Base-by-base conservation (phyloP, 116 monocot genomes). In the Trichopus zeylanicus region DNA sequence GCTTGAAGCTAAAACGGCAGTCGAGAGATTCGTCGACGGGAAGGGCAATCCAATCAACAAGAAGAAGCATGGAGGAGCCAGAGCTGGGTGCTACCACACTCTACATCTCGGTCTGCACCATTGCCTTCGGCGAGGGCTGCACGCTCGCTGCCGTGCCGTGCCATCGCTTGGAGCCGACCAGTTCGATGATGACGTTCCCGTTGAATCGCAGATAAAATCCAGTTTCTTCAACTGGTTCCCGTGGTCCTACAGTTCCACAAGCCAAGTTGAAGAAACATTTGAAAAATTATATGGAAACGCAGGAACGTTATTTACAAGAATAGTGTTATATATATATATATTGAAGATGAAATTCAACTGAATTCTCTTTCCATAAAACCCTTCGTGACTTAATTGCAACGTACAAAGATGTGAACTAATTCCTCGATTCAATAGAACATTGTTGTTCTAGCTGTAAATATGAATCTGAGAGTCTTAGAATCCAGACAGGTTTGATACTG, bases 151-250 rank as follows among this genome's bases (percentile, higher is more conserved):
- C 54, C n/a, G 31, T n/a, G n/a, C n/a, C n/a, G n/a, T 78, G 18
- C 69, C 83, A 11, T 56, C 74, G 7, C 67, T 74, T 55, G 74
- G 83, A 13, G 83, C 67, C 21, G 78, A 83, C 24, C 83, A 78
- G 29, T 83, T 83, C 25, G 71, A 74, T 28, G 70, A 63, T 18
- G 64, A 71, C 1, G 74, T 78, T 57, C 74, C 73, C 30, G n/a
- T n/a, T 7, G 78, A 83, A 57, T 54, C 42, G 23, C 26, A 51
- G 54, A 61, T 58, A 25, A 70, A 67, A 62, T 83, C 83, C 16
- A 83, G 83, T 33, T 83, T 56, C 64, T 83, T 78, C 71, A 83
- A 83, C 60, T 83, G 78, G 78, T 59, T 59, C 38, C 47, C 46
- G 11, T 68, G 70, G 71, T 49, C 37, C 2, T 28, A 37, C 0